Conservation (phyloP, 1,284 basidiomycete genomes). For the Cryptococcus depauperatus region DNA sequence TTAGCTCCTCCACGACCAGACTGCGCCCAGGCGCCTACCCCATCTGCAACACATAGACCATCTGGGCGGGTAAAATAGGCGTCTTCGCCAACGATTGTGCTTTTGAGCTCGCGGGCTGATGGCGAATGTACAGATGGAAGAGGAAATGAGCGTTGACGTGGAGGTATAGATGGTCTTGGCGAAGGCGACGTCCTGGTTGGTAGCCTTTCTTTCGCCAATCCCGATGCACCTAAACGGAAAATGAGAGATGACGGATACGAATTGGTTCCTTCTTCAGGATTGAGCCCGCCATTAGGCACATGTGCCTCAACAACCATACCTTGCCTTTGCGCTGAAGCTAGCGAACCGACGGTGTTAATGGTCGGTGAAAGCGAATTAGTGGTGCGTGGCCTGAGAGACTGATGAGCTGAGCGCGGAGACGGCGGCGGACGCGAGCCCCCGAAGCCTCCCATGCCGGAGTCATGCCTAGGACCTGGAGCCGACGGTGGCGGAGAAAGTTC, state of each 20-base stretch:
- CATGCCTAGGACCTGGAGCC: neutral
- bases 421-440: neutral
- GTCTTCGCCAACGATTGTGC: conserved; percentile 42
- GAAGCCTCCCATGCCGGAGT: neutral
- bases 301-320: neutral
- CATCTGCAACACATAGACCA: conserved; percentile 45
- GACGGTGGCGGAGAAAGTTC: neutral
- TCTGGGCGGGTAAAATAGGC: conserved; percentile 42
- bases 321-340: neutral
- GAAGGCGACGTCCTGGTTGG: neutral
- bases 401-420: neutral
- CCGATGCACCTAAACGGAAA: conserved; percentile 36
- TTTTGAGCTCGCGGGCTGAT: conserved; percentile 9
- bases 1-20: conserved; percentile 35
- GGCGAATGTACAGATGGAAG: conserved; percentile 31
- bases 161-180: conserved; percentile 19
- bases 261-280: neutral
- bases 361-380: neutral
- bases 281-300: neutral
- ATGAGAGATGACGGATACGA: conserved; percentile 31
- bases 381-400: conserved; percentile 1
- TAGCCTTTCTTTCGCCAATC: conserved; percentile 32
- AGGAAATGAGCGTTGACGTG: conserved; percentile 31
- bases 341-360: neutral
- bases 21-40: conserved; percentile 44